Evolutionary conservation across 1,284 basidiomycete genomes (phyloP), one percentile per base, ranked within the genome.

Genomic region (Butyriboletus appendiculatus): DNA sequence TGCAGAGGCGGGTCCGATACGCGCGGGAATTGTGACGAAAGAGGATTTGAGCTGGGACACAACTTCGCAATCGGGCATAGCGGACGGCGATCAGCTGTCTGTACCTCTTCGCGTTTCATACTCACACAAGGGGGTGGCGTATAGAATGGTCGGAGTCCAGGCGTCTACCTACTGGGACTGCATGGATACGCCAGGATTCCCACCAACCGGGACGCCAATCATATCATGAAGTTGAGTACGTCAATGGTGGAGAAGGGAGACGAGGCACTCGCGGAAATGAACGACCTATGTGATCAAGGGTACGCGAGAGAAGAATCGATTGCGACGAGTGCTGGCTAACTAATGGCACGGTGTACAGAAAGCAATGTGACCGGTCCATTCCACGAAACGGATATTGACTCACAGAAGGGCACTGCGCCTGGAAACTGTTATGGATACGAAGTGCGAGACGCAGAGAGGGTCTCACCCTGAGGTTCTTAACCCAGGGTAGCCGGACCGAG

Each of bases 61-160:
- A 38, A 49, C 18, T 18, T 45, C 18, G 49, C 48, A 28, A 51
- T 42, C 46, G 28, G 12, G 52, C 33, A 28, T 42, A 30, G 43
- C 24, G 44, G 39, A 59, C 66, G 63, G 62, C 65, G 64, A 65
- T 65, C 65, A 69, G 41, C 61, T 62, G 55, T 69, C 65, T 51
- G 47, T 50, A 43, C 48, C 39, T 40, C 43, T 45, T 41, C 48
- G 16, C 32, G 61, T 61, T 62, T 53, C 59, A 50, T 47, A 24
- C 50, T 51, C 57, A 59, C 59, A 65, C 55, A 46, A 65, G 63
- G 61, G 61, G 63, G 63, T 65, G 61, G 59, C 54, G 55, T 24
- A 46, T 32, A 49, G 47, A 52, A 41, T 26, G 51, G 49, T 40
- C n/a, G 12, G 26, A 42, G 33, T n/a, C 32, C 24, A 45, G 49